Evolutionary conservation across 495 filamentous ascomycete species (phyloP), one percentile per base, ranked within the genome.

Genomic region (Penicillium pulvis): DNA sequence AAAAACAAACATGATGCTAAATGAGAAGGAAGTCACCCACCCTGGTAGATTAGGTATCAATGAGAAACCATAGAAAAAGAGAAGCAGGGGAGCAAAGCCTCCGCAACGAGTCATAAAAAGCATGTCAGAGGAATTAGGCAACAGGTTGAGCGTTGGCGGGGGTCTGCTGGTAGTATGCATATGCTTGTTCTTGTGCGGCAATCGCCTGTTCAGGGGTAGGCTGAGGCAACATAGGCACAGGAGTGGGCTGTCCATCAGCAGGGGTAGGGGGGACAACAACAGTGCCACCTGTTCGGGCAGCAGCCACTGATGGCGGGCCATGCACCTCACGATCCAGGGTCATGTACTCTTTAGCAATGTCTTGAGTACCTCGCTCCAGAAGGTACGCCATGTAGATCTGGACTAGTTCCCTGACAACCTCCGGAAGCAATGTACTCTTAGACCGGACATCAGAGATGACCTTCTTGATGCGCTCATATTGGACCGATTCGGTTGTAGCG

Each of bases 261-360:
- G 62, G 43, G 10, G 57, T 30, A n/a, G 63, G 51, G 11, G 62
- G 56, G 20, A 57, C 49, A 31, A 57, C 60, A 30, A 58, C 62
- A 52, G 61, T 60, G n/a, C 65, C 74, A 10, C 68, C 71, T 20
- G 71, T 71, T 50, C 74, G 73, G 45, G 65, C 58, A 30, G 63
- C 53, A 48, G 75, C 63, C 10, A 80, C 75, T 20, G 76, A 79
- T 2, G 65, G 61, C 17, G 78, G 76, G 6, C 95, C 94, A 66
- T 93, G 92, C 30, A 97, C 79, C 71, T 97, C 90, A 39, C 86
- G 83, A 70, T 99, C 94, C 31, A 99, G 72, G 46, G 75, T 73
- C 74, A 98, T 78, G 68, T 91, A 96, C 66, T 94, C 89, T 72
- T 93, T 93, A 69, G 91, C 91, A 0, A 90, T 83, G 39, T 90